These are phyloP conservation scores for Lactifluus piperatus DNA, from an alignment of 768 basidiomycete genomes.

Conservation along the genomic window DNA sequence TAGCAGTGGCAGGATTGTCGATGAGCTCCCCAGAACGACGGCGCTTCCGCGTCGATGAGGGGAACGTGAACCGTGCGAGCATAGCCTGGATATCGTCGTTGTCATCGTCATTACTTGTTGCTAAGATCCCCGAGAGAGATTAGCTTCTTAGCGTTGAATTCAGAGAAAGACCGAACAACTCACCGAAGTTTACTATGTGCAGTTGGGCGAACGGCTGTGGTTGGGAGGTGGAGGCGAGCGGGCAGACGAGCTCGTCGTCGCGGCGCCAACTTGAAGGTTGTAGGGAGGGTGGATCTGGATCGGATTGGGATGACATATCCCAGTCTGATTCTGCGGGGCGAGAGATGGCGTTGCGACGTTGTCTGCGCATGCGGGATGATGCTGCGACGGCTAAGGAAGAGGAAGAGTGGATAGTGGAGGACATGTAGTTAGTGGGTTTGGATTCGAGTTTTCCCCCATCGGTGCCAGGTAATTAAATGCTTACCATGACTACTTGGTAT, in stretches of 20 bases:
- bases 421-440: background rate
- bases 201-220: too few species aligned
- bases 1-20: background rate
- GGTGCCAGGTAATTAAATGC: too few species aligned
- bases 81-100: background rate
- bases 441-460: too few species aligned
- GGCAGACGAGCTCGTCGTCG: slow-evolving; percentile 10
- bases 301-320: background rate
- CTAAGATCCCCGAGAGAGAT: too few species aligned
- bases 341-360: slow-evolving; percentile 8
- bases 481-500: too few species aligned
- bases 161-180: background rate
- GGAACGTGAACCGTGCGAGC: slow-evolving; percentile 9
- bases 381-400: background rate
- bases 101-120: too few species aligned
- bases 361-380: background rate
- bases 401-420: background rate
- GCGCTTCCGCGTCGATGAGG: slow-evolving; percentile 1
- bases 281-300: background rate
- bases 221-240: background rate
- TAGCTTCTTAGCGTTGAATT: too few species aligned
- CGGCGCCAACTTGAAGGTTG: background rate
- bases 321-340: slow-evolving; percentile 2
- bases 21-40: slow-evolving; percentile 1
- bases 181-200: background rate